Conservation (phyloP, 352 stramenopile species). For the Globisporangium yorkense region DNA sequence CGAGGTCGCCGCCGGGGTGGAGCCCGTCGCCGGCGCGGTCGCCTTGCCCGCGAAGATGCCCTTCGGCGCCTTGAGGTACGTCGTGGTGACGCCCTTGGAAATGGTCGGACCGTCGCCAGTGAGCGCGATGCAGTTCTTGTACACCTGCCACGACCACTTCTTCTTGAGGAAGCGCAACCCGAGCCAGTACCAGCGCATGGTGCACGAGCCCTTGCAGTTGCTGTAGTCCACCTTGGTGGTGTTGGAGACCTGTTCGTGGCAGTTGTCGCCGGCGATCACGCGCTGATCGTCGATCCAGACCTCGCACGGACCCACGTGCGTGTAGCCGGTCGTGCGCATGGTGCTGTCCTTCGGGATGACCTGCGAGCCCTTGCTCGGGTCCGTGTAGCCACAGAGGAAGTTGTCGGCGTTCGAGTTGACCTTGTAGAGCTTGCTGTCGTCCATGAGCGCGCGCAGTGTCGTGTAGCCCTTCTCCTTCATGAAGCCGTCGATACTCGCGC, state of each 20-base stretch:
- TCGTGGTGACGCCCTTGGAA: conserved; percentile 10
- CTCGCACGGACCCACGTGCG: conserved; percentile 51
- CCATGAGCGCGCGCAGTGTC: conserved; percentile 17
- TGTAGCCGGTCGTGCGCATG: conserved; percentile 46
- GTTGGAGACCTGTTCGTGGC: conserved; percentile 21
- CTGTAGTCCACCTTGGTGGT: conserved; percentile 39
- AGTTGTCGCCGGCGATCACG: conserved; percentile 35
- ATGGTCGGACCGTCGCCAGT: conserved; percentile 11
- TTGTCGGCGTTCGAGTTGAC: conserved; percentile 13
- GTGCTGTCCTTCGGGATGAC: conserved; percentile 17
- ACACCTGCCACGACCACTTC: conserved; percentile 57
- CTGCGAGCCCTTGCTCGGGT: conserved; percentile 9
- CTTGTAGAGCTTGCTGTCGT: conserved; percentile 16
- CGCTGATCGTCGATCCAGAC: conserved; percentile 49
- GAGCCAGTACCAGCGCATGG: conserved; percentile 51
- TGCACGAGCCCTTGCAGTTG: conserved; percentile 33
- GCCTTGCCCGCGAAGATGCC: conserved; percentile 10
- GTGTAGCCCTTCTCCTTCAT: conserved; percentile 14
- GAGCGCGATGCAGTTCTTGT: conserved; percentile 41
- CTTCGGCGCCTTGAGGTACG: conserved; percentile 6
- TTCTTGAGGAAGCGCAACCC: conserved; percentile 41
- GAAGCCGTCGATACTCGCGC: conserved; percentile 10
- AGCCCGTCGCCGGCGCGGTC: background rate
- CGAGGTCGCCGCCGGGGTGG: background rate
- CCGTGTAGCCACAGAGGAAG: conserved; percentile 15